Percentiles rank a stretch among this genome's conserved stretches.
phyloP scores from a whole-genome alignment of 2,329 filamentous ascomycete genomes.

The Neospermospora avenae region DNA sequence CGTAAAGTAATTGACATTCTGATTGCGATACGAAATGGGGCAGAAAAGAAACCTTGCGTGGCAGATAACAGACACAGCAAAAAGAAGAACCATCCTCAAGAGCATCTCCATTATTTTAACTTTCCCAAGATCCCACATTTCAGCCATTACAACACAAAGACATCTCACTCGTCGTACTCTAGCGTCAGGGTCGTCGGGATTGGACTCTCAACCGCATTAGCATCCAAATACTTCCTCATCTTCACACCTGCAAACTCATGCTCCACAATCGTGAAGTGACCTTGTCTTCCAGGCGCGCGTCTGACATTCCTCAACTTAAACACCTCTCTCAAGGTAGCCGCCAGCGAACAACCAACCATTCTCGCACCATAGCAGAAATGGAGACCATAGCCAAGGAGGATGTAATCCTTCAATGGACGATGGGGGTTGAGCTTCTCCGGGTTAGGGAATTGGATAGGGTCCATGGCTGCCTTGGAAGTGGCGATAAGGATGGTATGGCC shows the following conservation, averaged over 20 bases:
- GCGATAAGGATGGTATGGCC: conserved; percentile 42
- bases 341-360: conserved; percentile 39
- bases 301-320: conserved; percentile 44
- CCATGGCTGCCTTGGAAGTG: conserved; percentile 42
- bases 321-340: conserved; percentile 42
- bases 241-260: conserved; percentile 46
- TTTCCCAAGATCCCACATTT: too few species aligned
- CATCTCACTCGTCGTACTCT: conserved; percentile 40
- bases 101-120: too few species aligned
- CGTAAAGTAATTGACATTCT: too few species aligned
- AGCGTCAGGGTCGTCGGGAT: conserved; percentile 42
- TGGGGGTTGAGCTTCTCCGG: conserved; percentile 43
- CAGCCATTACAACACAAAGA: not conserved
- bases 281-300: conserved; percentile 37
- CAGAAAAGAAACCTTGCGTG: not conserved
- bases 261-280: conserved; percentile 42
- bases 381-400: conserved; percentile 40
- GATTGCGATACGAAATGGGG: too few species aligned
- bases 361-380: conserved; percentile 41
- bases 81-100: not conserved
- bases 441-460: conserved; percentile 39
- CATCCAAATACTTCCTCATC: conserved; percentile 48
- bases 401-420: conserved; percentile 40
- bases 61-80: too few species aligned
- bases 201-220: conserved; percentile 44